Conservation (phyloP, 1,284 basidiomycete genomes). For the Cerioporus squamosus region DNA sequence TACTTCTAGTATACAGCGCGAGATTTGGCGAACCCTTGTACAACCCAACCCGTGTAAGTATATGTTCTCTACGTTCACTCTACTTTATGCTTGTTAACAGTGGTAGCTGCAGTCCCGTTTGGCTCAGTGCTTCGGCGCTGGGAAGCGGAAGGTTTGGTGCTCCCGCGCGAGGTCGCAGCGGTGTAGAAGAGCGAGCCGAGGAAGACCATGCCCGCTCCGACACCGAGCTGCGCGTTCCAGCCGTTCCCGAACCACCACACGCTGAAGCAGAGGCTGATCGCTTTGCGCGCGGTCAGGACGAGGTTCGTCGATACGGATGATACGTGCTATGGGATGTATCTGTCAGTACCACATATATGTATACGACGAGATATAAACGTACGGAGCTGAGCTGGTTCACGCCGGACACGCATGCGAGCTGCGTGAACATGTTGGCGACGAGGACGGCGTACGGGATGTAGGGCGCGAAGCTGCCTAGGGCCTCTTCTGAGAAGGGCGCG, state of each 20-base stretch:
- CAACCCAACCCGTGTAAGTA: too few species aligned
- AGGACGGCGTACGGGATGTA: conserved; percentile 56
- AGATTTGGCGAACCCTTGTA: too few species aligned
- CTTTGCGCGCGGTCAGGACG: conserved; percentile 72
- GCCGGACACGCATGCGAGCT: conserved; percentile 86
- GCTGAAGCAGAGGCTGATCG: conserved; percentile 71
- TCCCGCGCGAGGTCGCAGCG: conserved; percentile 23
- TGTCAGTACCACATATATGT: not conserved
- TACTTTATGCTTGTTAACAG: too few species aligned
- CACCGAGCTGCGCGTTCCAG: conserved; percentile 64
- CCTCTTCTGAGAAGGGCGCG: conserved; percentile 11
- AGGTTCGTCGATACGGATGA: conserved; percentile 77
- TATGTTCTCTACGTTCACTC: too few species aligned
- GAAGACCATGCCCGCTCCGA: conserved; percentile 71
- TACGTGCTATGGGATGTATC: conserved; percentile 50
- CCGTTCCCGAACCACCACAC: conserved; percentile 77
- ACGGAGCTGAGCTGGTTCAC: conserved; percentile 85
- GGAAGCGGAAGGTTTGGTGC: not conserved
- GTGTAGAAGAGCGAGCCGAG: conserved; percentile 61
- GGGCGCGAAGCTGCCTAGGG: conserved; percentile 20
- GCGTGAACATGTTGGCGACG: conserved; percentile 75
- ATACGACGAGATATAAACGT: conserved; percentile 32
- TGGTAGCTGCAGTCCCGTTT: too few species aligned
- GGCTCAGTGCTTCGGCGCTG: too few species aligned
- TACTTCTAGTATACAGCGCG: too few species aligned